A percentile compares a stretch with the other conserved stretches of the same genome.
phyloP scores from a whole-genome alignment of 495 filamentous ascomycete species.

The Tuber indicum region DNA sequence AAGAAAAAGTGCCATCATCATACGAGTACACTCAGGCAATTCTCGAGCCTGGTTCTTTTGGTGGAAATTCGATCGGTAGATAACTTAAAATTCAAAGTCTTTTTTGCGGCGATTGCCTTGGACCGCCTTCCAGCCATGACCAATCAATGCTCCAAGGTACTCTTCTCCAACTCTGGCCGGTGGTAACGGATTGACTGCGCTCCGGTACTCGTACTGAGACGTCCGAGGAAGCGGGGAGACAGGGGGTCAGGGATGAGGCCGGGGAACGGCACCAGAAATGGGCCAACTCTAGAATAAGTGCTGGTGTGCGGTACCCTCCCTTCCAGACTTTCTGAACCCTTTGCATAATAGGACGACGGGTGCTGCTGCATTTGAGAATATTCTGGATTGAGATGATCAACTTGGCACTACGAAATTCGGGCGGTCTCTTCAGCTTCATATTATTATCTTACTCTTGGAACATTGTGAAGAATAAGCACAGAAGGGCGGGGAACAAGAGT shows the following conservation, averaged over 20 bases:
- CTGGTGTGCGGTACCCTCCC: neutral
- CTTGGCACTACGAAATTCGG: neutral
- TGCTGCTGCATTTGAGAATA: neutral
- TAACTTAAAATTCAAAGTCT: neutral
- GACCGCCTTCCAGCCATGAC: neutral
- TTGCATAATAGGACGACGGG: neutral
- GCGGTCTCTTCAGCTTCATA: neutral
- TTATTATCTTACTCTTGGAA: neutral
- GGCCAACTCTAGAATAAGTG: neutral
- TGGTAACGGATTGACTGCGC: neutral
- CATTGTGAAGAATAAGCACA: neutral
- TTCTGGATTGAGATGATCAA: neutral
- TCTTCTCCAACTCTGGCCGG: neutral
- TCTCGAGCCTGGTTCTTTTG: neutral
- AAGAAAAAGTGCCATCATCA: neutral
- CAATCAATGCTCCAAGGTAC: neutral
- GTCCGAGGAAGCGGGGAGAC: neutral
- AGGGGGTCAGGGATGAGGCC: neutral
- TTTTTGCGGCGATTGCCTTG: neutral
- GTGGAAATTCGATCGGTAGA: neutral
- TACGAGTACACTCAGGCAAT: neutral
- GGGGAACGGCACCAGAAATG: neutral
- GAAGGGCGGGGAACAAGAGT: slow-evolving; percentile 1
- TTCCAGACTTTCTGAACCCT: neutral
- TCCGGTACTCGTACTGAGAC: neutral